Evolutionary conservation across 2,329 filamentous ascomycete genomes (phyloP), one percentile per base, ranked within the genome.

Genomic region (Trichophyton benhamiae): DNA sequence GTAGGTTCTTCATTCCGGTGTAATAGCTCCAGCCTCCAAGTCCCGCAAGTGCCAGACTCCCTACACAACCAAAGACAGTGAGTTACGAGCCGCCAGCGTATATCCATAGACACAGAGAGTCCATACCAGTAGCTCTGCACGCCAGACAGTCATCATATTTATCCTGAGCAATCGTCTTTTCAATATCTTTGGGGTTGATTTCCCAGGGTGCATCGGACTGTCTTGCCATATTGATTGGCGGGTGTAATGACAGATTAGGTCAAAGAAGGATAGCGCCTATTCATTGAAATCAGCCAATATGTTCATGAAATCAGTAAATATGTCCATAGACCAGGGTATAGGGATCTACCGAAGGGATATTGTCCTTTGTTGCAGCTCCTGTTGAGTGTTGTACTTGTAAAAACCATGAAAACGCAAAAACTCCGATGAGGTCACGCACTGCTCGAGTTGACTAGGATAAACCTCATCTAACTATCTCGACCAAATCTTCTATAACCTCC

Each of bases 21-120:
- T 84, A 78, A 75, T 91, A 91, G 72, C 85, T 91, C 75, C 91
- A 94, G 0, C 80, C 84, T 2, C 85, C 88, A 15, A 92, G 82
- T 0, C 87, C 87, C 61, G 89, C 78, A 65, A 94, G 90, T 0
- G 88, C 87, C 44, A 84, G 81, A 69, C 87, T 86, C 1, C 65
- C 65, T 66, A 59, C 20, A 33, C 55, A 61, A 38, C 11, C 48
- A 3, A 38, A 38, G 33, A 13, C 33, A 7, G 57, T 44, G 30
- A 38, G 52, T 1, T 44, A 44, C 41, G 8, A 6, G 6, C 33
- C 1, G 13, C 17, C 20, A 13, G 9, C 22, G 11, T n/a, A 48
- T n/a, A 44, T n/a, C n/a, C n/a, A 57, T 8, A n/a, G 11, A 48
- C 25, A 58, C 36, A 52, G 61, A 36, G 46, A 48, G 15, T 62